Evolutionary conservation across 139 green algal species (phyloP), one percentile per base, ranked within the genome.

Genomic region (Haematococcus sp.): DNA sequence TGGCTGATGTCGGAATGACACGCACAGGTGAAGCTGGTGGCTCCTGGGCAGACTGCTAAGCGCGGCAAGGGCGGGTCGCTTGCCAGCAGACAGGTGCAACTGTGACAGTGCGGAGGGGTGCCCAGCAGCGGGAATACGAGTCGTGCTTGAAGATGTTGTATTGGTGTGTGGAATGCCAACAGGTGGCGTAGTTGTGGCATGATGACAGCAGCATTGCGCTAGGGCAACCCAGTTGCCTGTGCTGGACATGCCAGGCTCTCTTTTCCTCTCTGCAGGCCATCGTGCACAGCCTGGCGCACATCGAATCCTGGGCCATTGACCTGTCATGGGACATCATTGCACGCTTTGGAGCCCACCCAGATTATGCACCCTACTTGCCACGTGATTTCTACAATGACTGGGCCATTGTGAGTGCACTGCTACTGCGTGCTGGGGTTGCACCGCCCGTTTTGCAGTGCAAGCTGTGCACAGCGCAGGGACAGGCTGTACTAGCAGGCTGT

Each of bases 261-360:
- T 49, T 11, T 7, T 49, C 74, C 33, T 88, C 75, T 22, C 69
- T 86, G 15, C 84, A 89, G 49, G 73, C 74, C 23, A 81, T 88
- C 17, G 61, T 91, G 40, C 88, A 92, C 81, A 83, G 69, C 16
- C 74, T 90, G 20, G 79, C 83, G 35, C 91, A 97, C 79, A 94
- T 94, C 27, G n/a, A 65, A 11, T 65, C 23, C 68, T 91, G 86
- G 83, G 93, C 92, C 3, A 78, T 97, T 1, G 92, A 97, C 73
- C 81, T 97, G n/a, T 76, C 81, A 0, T 97, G 91, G 92, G 93
- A 97, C 66, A 80, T 86, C 64, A 88, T 97, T 25, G 91, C 90
- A 3, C 80, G 93, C 2, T 97, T 93, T 80, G 91, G 89, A 1
- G 34, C 49, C 1, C 59, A 86, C 33, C 59, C 76, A 2, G 33